phyloP scores from a whole-genome alignment of 1,139 yeast species.

The Suzukiozyma palmioleophila region DNA sequence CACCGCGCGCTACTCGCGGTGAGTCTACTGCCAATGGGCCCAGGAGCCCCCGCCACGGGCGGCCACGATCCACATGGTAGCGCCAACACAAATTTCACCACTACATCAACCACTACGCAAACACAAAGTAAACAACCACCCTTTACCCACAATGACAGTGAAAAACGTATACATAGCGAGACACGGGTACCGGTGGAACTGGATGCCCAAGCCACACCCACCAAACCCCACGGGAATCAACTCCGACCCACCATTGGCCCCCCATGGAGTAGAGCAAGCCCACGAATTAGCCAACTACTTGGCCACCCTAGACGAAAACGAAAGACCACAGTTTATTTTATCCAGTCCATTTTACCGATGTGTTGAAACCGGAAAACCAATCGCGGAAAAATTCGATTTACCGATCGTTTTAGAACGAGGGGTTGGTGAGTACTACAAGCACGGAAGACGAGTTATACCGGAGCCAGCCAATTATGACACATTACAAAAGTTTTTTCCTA shows the following conservation, averaged over 20 bases:
- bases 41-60: no score
- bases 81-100: neutral
- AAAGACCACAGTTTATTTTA: conserved; percentile 59
- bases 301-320: conserved; percentile 29
- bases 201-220: conserved; percentile 76
- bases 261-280: conserved; percentile 79
- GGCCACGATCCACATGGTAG: no score
- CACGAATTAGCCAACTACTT: conserved; percentile 60
- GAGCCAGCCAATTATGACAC: conserved; percentile 52
- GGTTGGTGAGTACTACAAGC: conserved; percentile 67
- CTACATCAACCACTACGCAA: no score
- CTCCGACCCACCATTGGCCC: conserved; percentile 76
- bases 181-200: conserved; percentile 80
- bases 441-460: conserved; percentile 50
- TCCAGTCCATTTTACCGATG: conserved; percentile 90
- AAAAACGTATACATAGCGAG: conserved; percentile 49
- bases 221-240: conserved; percentile 78
- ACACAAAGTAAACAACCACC: neutral
- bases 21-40: no score
- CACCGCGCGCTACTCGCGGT: no score
- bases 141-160: conserved; percentile 30
- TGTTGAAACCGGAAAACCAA: conserved; percentile 72
- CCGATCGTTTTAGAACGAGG: conserved; percentile 69
- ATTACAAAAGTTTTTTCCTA: conserved; percentile 46
- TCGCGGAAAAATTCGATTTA: conserved; percentile 51